These are phyloP conservation scores for Neurospora hispaniola DNA, from an alignment of 495 filamentous ascomycete species.

Conservation along the genomic window DNA sequence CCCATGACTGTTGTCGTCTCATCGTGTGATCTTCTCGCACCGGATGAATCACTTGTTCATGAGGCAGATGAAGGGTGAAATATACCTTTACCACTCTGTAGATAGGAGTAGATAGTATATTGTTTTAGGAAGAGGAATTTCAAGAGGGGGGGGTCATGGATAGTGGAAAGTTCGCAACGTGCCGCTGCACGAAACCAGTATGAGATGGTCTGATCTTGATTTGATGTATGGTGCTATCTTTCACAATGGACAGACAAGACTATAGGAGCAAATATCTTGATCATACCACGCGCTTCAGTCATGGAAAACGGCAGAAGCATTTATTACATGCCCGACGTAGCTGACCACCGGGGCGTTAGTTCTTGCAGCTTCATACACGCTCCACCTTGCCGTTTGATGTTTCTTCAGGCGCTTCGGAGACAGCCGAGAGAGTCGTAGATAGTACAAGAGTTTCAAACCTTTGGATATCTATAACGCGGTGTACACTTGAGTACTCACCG, in stretches of 20 bases:
- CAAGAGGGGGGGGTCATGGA: not conserved
- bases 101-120: not conserved
- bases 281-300: not conserved
- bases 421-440: not conserved
- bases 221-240: not conserved
- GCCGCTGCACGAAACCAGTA: not conserved
- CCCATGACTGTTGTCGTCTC: not conserved
- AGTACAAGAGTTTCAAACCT: not conserved
- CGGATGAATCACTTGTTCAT: not conserved
- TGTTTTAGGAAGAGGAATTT: not conserved
- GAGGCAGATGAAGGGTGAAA: not conserved
- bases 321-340: not conserved
- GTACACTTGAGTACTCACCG: not conserved
- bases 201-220: not conserved
- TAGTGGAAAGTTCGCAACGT: not conserved
- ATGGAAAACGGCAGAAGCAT: not conserved
- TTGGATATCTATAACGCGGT: not conserved
- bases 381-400: not conserved
- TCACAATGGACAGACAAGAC: not conserved
- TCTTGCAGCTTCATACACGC: not conserved
- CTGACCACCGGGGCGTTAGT: not conserved
- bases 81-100: not conserved
- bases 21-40: not conserved
- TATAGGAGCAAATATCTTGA: not conserved
- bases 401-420: not conserved